Base-by-base conservation (phyloP, 768 basidiomycete genomes). In the Suillus subaureus region DNA sequence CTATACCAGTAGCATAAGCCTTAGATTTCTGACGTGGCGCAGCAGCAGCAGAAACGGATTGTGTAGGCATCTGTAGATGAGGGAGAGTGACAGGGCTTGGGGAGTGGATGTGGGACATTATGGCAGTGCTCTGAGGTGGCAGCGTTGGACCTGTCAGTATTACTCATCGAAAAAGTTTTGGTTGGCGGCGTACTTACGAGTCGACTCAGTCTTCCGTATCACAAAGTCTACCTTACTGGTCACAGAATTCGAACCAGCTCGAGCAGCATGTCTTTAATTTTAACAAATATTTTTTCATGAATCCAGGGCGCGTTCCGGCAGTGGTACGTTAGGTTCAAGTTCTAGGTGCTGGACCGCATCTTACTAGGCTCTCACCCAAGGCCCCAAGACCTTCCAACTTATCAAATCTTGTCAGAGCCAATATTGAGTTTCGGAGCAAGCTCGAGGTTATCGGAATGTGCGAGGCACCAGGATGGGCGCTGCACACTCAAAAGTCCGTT, bases 81-180 rank as follows among this genome's bases (percentile, higher is more conserved):
- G 82, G 60, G 76, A 82, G 74, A 78, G 80, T 76, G 56, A 78
- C 83, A 64, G 82, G 79, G 66, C 81, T 82, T 68, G 86, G 85
- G 71, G 86, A 87, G 26, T 85, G 84, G 71, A 84, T 85, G 73
- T 85, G 81, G 71, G 89, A 89, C 89, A 90, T 91, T 86, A 80
- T 82, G 83, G 84, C 74, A 69, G 76, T 74, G 77, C 74, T 76
- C 9, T 58, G 54, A 54, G 70, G 73, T 70, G 74, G 71, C 73
- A 78, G 43, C 76, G 66, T 65, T 66, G 39, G 58, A 61, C 13
- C 11, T 12, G 0, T 12, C 74, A 72, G 68, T 74, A 76, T 73
- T 68, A 75, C 71, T 71, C 71, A 69, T 70, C 56, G 71, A 70
- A 69, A 58, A 61, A 62, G 33, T 51, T 62, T 66, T 64, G 43